phyloP scores from a whole-genome alignment of 345 rosid genomes.

The Tarenaya hassleriana region DNA sequence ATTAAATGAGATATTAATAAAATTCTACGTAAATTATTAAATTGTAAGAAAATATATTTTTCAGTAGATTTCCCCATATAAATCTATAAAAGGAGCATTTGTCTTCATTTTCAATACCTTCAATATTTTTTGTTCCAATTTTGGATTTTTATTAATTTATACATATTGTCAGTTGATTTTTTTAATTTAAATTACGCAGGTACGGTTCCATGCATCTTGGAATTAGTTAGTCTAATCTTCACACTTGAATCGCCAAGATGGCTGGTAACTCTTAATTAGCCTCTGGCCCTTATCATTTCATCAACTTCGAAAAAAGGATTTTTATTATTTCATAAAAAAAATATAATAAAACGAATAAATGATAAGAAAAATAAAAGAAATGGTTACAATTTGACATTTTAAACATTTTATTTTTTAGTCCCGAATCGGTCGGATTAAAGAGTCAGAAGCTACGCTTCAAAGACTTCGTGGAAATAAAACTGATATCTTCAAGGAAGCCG shows the following conservation, averaged over 20 bases:
- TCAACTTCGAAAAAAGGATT: too few species aligned
- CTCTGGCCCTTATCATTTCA: constrained; percentile 30
- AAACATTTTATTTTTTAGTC: constrained; percentile 41
- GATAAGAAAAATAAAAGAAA: background rate
- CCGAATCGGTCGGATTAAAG: constrained; percentile 37
- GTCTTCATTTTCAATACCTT: too few species aligned
- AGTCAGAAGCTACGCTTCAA: constrained; percentile 37
- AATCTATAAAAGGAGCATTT: too few species aligned
- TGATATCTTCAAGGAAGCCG: constrained; percentile 42
- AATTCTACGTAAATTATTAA: too few species aligned
- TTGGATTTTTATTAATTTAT: background rate
- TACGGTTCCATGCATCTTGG: constrained; percentile 38
- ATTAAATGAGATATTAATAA: too few species aligned
- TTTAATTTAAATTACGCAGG: constrained; percentile 42
- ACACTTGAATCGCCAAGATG: constrained; percentile 46
- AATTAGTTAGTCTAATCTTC: constrained; percentile 22
- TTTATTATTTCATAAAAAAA: background rate
- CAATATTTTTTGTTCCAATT: too few species aligned
- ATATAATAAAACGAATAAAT: background rate
- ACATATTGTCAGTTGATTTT: constrained; percentile 25
- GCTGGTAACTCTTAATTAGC: constrained; percentile 40
- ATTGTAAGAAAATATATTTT: too few species aligned
- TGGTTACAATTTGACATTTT: background rate
- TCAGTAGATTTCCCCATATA: too few species aligned
- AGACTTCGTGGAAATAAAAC: constrained; percentile 40